Base-by-base conservation (phyloP, 164 flowering plant species). In the Stephania yunnanensis region DNA sequence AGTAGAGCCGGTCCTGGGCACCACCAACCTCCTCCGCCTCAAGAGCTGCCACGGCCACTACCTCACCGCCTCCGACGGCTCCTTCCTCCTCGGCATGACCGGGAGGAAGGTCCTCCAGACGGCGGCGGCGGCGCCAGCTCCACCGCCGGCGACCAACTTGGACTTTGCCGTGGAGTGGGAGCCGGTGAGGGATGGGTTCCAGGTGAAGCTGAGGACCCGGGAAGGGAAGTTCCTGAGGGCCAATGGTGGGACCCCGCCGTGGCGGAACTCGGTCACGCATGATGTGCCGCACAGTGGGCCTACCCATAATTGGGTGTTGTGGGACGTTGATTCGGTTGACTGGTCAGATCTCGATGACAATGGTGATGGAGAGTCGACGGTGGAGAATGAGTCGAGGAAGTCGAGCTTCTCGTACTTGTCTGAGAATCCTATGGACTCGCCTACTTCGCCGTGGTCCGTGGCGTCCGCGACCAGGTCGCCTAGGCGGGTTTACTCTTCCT, bases 171-270 rank as follows among this genome's bases (percentile, higher is more conserved):
- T 86, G 9, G 85, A 87, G 76, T 93, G 97, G 95, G 87, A 88
- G 77, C 91, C 92, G 0, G 75, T 87, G 4, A 73, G 89, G 10
- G 95, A 93, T 75, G 98, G 93, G 22, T 88, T 87, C 74, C 91
- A 88, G 71, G 83, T 90, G 46, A 87, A 79, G 80, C 79, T 93
- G 61, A 85, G 67, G 79, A 78, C 81, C 2, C 71, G 72, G 70
- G 80, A 5, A 1, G 92, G 95, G 10, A 89, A 77, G 63, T 87
- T 68, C 45, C 69, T 93, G 78, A 70, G 97, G 7, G 98, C 83
- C 0, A 93, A 92, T 81, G 97, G 98, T 1, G 92, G 90, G 7
- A 71, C 86, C 58, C 90, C 86, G 58, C 98, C 98, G 53, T 91
- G 97, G 98, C 76, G 92, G 64, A 89, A 87, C 81, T 78, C 91